Evolutionary conservation across 108 stramenopile genomes (phyloP).

Genomic region (Phaeodactylum tricornutum): DNA sequence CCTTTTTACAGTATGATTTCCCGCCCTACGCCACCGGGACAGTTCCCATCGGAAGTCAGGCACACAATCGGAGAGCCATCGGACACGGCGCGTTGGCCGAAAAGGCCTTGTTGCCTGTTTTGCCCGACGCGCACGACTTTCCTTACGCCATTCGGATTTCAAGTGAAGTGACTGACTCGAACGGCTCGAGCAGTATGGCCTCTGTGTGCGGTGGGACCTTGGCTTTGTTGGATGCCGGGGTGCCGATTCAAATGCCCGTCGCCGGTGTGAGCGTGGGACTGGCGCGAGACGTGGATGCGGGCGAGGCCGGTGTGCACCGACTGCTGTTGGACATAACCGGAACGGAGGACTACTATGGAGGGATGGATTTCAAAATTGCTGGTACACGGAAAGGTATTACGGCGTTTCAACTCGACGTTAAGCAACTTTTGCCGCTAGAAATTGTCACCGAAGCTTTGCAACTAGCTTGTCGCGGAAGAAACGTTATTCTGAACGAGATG

Average conservation of each 20-base stretch:
- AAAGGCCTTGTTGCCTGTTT: slow-evolving; percentile 65
- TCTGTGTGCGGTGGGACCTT: slow-evolving; percentile 58
- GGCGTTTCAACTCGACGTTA: slow-evolving; percentile 89
- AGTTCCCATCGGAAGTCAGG: slow-evolving; percentile 24
- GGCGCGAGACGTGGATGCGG: slow-evolving; percentile 20
- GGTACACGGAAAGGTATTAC: slow-evolving; percentile 71
- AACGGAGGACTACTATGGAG: slow-evolving; percentile 72
- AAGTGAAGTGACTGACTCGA: slow-evolving; percentile 72
- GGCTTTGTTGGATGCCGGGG: slow-evolving; percentile 87
- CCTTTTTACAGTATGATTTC: slow-evolving; percentile 85
- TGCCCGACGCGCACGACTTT: slow-evolving; percentile 60
- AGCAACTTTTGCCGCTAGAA: slow-evolving; percentile 32
- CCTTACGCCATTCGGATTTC: slow-evolving; percentile 83
- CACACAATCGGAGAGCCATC: slow-evolving; percentile 52
- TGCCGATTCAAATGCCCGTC: slow-evolving; percentile 69
- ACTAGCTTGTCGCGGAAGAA: slow-evolving; percentile 53
- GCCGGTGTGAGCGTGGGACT: slow-evolving; percentile 88
- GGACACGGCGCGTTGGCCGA: slow-evolving; percentile 85
- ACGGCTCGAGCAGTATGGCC: slow-evolving; percentile 82
- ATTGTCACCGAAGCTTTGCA: slow-evolving; percentile 49
- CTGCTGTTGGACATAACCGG: slow-evolving; percentile 81
- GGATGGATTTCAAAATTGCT: slow-evolving; percentile 86
- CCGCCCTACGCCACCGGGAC: slow-evolving; percentile 65
- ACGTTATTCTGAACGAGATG: slow-evolving; percentile 69
- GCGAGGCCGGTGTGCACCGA: slow-evolving; percentile 35